Evolutionary conservation across 108 stramenopile species (phyloP).

Genomic region (Stephanodiscus minutulus): DNA sequence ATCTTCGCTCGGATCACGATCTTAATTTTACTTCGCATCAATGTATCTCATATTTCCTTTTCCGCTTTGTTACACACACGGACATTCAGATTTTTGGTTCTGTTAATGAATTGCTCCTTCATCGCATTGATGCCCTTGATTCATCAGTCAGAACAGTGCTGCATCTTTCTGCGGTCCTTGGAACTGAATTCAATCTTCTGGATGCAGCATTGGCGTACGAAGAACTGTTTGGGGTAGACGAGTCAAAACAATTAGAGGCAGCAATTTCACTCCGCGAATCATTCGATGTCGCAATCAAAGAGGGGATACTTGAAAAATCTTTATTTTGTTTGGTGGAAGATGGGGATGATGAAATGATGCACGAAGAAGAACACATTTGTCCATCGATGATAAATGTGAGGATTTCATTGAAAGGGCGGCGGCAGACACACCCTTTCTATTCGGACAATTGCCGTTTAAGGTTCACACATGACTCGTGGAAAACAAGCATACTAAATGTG

Average conservation of each 20-base stretch:
- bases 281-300: constrained; percentile 57
- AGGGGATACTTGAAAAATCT: constrained; percentile 64
- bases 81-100: constrained; percentile 29
- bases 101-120: constrained; percentile 58
- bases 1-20: background rate
- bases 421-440: constrained; percentile 43
- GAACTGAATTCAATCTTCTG: constrained; percentile 57
- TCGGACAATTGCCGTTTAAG: constrained; percentile 46
- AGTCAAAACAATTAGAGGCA: constrained; percentile 28
- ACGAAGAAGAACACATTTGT: constrained; percentile 33
- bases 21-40: background rate
- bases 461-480: constrained; percentile 71
- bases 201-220: constrained; percentile 56
- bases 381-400: constrained; percentile 27
- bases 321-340: constrained; percentile 8
- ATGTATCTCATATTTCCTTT: background rate
- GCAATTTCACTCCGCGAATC: constrained; percentile 34
- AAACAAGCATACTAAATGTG: constrained; percentile 56
- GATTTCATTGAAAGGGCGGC: constrained; percentile 22
- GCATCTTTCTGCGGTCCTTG: constrained; percentile 66
- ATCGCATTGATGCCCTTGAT: constrained; percentile 63
- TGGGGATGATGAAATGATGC: constrained; percentile 25
- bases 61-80: background rate
- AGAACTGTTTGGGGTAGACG: constrained; percentile 30
- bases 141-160: constrained; percentile 51